Evolutionary conservation across 140 eudicot species (phyloP), one percentile per base, ranked within the genome.

Genomic region (Oenanthe javanica): DNA sequence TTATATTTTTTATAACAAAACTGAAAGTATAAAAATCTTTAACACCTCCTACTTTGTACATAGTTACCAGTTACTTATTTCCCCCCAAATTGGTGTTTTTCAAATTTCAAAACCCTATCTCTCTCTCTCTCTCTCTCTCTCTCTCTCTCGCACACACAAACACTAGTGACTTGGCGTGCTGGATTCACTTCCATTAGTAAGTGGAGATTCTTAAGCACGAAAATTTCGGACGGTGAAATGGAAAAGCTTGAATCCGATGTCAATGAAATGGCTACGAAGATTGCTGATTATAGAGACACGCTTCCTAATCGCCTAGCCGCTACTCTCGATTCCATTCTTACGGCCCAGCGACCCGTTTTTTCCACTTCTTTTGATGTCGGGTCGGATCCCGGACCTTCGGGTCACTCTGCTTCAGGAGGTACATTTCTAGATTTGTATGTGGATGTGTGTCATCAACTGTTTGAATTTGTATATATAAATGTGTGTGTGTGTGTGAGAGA

Each of bases 201-300:
- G 38, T 47, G 38, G 15, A 21, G 38, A 7, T 19, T 25, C 49
- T n/a, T 9, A n/a, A 61, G 14, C 69, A 9, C 63, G 76, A 67
- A 40, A 27, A 87, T 87, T 87, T 80, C 76, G 50, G 84, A 77
- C 64, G 84, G 84, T 74, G 51, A 21, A 67, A 67, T 85, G 19
- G 82, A 82, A 38, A 76, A 86, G 70, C 79, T 92, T 19, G 95
- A 88, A 85, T 86, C 83, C 61, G 93, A 88, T 76, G 89, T 90
- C 48, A 82, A 80, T 21, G 79, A 84, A 71, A 90, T 92, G 89
- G 89, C 91, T 42, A 49, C 82, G 15, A 92, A 84, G 74, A 67
- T 92, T 25, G 81, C 72, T 16, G 81, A 88, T 3, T 84, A 82
- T 73, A 85, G 95, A 79, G 75, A 84, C 23, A 85, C 82, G 18